Base-by-base conservation (phyloP, 257 asterid species). In the Ajuga chamaepitys region DNA sequence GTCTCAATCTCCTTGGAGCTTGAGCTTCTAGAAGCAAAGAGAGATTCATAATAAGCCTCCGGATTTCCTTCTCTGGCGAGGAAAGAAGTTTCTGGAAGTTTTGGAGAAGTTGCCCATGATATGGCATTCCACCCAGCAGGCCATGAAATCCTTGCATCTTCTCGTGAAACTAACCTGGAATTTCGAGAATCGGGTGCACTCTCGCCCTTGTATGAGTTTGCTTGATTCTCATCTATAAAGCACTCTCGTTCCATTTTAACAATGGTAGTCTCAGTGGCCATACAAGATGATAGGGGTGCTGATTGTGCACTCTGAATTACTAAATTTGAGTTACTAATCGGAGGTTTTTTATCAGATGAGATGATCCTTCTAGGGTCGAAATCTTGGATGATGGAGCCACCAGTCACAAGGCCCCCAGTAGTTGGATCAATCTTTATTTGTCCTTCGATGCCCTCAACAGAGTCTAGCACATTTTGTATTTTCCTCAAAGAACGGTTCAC, bases 361-460 rank as follows among this genome's bases (percentile, higher is more conserved):
- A 54, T 51, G 4, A 37, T 11, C 25, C 42, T 17, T 17, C 55
- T 74, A 11, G 71, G 21, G 56, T 76, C 80, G 22, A 66, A 70
- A 22, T 77, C 73, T 21, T 78, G 81, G 64, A 57, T 38, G 61
- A 70, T 38, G 35, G 83, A 72, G 61, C 79, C 64, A 34, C 77
- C 63, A 24, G 86, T 77, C 70, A 81, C 72, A 26, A 85, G 57
- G 34, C 68, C 86, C 24, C 86, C 84, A 5, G 73, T 70, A 28
- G 73, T 45, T 20, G 88, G 77, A 75, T 89, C 85, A 61, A 80
- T 85, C 74, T 75, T 79, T 22, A 85, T 50, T 66, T 82, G 85
- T 50, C 88, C 87, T 74, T 79, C 85, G 20, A 85, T 75, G 9
- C 96, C 90, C 34, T 85, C 86, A 61, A 83, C 97, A 26, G 95